Evolutionary conservation across 176 grass and related monocot genomes (phyloP), one percentile per base, ranked within the genome.

Genomic region (Avena insularis): DNA sequence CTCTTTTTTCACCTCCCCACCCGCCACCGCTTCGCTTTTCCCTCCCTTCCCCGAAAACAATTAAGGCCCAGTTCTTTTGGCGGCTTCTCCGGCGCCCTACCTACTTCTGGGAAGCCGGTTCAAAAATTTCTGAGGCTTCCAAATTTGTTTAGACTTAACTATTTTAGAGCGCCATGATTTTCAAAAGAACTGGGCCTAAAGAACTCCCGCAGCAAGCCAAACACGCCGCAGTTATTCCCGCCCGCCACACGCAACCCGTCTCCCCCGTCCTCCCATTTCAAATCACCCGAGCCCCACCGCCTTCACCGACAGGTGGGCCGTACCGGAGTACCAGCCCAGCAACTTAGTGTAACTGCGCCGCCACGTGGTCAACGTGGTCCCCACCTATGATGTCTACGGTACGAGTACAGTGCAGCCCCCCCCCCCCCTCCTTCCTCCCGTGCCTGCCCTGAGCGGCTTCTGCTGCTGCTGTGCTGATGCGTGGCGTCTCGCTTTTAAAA

Each of bases 401-500:
- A 46, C 76, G 45, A 54, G 82, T 14, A 25, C 47, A 60, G 71
- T 46, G 27, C 79, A 71, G 84, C 77, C 84, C 57, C 77, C 46
- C 21, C 55, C 77, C 45, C 16, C 53, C 62, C 60, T 61, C 38
- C 54, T 40, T 62, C 48, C 82, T 72, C 54, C 23, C 60, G 84
- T 53, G 74, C 33, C 50, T 53, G 74, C 33, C 50, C 6, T 49
- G 72, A 4, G 25, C 49, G 13, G 38, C 21, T 16, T 3, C 2
- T 31, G 4, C 36, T 36, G 31, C 81, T 70, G 75, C 74, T 49
- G 73, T 70, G 75, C 74, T 49, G 73, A 13, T 27, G 86, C 50
- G 85, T 83, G 86, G 80, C 59, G 83, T 80, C 61, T 92, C 71
- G 83, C 92, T 92, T 92, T 94, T 87, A 62, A 93, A 93, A 91